A percentile compares a stretch with the other conserved stretches of the same genome.
Conservation (phyloP, 2,329 filamentous ascomycete species). For the Plectosphaerella cucumerina region DNA sequence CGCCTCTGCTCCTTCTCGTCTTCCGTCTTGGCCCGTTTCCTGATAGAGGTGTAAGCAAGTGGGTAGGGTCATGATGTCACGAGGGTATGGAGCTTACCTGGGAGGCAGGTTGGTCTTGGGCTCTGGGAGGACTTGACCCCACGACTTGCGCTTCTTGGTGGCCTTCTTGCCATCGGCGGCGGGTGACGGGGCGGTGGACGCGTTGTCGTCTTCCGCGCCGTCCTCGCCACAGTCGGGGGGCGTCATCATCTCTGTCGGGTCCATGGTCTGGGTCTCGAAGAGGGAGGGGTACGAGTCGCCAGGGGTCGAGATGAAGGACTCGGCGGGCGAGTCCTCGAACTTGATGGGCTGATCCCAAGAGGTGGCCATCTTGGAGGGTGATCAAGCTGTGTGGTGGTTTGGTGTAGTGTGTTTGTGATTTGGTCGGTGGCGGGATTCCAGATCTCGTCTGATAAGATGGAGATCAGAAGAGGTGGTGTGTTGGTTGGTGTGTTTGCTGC, state of each 20-base stretch:
- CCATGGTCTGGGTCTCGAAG: constrained; percentile 36
- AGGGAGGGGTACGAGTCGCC: constrained; percentile 45
- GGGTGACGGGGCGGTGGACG: constrained; percentile 15
- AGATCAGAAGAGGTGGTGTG: constrained; percentile 6
- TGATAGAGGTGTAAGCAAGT: constrained; percentile 30
- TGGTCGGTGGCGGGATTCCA: constrained; percentile 34
- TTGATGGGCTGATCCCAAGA: constrained; percentile 39
- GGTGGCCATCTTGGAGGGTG: constrained; percentile 32
- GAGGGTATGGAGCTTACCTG: constrained; percentile 49
- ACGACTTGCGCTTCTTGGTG: constrained; percentile 94
- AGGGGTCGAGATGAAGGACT: constrained; percentile 49
- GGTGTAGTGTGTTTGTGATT: constrained; percentile 31
- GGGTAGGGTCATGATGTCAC: constrained; percentile 2
- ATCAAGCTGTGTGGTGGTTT: constrained; percentile 9
- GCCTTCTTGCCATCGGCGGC: constrained; percentile 59
- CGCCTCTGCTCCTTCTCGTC: constrained; percentile 98
- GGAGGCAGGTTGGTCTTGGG: constrained; percentile 96
- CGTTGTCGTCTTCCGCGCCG: constrained; percentile 13
- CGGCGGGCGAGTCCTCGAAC: constrained; percentile 49
- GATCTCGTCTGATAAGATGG: constrained; percentile 12
- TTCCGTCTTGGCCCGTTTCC: constrained; percentile 97
- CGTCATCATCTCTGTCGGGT: constrained; percentile 46
- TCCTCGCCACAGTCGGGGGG: constrained; percentile 36
- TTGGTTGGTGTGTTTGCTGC: constrained; percentile 17
- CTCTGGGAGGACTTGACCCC: constrained; percentile 94